Evolutionary conservation across 2,329 filamentous ascomycete species (phyloP).

Genomic region (Colletotrichum sp.): DNA sequence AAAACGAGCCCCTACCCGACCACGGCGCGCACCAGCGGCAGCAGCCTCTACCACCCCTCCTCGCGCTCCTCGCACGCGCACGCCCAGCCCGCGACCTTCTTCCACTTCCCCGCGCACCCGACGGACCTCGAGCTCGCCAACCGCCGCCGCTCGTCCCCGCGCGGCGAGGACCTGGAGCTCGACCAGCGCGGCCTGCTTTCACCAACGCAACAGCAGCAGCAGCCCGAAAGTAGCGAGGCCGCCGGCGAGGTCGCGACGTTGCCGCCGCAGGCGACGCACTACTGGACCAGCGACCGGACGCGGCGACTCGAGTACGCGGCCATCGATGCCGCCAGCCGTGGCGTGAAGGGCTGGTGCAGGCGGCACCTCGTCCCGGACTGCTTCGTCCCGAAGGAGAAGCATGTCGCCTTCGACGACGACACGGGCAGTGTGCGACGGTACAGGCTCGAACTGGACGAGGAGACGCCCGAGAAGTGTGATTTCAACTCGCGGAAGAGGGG

Average conservation of each 20-base stretch:
- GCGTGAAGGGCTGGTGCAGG: conserved; percentile 65
- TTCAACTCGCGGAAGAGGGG: background rate
- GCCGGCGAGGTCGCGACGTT: conserved; percentile 31
- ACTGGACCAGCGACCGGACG: conserved; percentile 70
- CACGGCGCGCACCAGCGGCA: conserved; percentile 9
- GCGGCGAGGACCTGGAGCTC: conserved; percentile 24
- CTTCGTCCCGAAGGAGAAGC: conserved; percentile 56
- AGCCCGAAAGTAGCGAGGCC: conserved; percentile 22
- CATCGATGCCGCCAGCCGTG: conserved; percentile 66
- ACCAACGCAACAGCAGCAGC: background rate
- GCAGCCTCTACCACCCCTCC: conserved; percentile 13
- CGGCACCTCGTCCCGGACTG: conserved; percentile 65
- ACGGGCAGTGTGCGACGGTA: conserved; percentile 68
- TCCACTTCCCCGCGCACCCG: conserved; percentile 50
- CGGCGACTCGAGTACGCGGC: conserved; percentile 69
- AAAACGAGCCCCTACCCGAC: conserved; percentile 36
- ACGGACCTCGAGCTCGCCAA: conserved; percentile 35
- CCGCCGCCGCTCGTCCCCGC: background rate
- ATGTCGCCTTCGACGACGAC: conserved; percentile 65
- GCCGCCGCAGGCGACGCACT: conserved; percentile 65
- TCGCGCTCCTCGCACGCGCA: conserved; percentile 3
- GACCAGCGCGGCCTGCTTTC: background rate
- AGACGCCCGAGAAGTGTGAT: conserved; percentile 4
- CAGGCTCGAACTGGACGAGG: conserved; percentile 53
- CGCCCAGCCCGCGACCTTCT: conserved; percentile 44